Evolutionary conservation across 345 rosid species (phyloP).

Genomic region (Acer campestre): DNA sequence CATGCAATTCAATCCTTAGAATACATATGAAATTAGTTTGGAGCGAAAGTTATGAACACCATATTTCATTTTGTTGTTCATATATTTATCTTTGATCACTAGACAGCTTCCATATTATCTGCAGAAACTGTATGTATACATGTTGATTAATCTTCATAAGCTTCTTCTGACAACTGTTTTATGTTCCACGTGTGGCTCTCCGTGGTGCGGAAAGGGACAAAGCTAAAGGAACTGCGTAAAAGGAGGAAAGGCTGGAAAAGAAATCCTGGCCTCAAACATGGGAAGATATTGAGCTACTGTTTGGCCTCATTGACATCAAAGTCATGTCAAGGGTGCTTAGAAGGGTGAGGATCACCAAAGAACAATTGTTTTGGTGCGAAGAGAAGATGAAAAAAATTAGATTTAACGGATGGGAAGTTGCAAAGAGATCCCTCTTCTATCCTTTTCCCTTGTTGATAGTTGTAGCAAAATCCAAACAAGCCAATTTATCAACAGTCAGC

Average conservation of each 20-base stretch:
- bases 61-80: too few relatives aligned
- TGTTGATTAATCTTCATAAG: not conserved
- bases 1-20: too few relatives aligned
- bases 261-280: constrained; percentile 75
- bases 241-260: constrained; percentile 74
- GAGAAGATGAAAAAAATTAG: constrained; percentile 89
- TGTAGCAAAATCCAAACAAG: not conserved
- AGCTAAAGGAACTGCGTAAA: constrained; percentile 68
- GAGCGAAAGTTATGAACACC: too few relatives aligned
- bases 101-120: not conserved
- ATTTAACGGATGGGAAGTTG: constrained; percentile 59
- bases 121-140: not conserved
- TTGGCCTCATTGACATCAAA: constrained; percentile 70
- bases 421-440: constrained; percentile 78
- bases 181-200: not conserved
- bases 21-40: too few relatives aligned
- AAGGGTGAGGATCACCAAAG: constrained; percentile 71
- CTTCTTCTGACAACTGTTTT: not conserved
- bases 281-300: constrained; percentile 67
- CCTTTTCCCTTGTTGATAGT: constrained; percentile 74
- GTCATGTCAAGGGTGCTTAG: constrained; percentile 66
- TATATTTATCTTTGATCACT: not conserved
- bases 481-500: not conserved
- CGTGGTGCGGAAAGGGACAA: constrained; percentile 61
- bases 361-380: constrained; percentile 90